Percentiles rank a stretch among this genome's conserved stretches.
Conservation (phyloP, 768 basidiomycete genomes). For the Terana coerulea region DNA sequence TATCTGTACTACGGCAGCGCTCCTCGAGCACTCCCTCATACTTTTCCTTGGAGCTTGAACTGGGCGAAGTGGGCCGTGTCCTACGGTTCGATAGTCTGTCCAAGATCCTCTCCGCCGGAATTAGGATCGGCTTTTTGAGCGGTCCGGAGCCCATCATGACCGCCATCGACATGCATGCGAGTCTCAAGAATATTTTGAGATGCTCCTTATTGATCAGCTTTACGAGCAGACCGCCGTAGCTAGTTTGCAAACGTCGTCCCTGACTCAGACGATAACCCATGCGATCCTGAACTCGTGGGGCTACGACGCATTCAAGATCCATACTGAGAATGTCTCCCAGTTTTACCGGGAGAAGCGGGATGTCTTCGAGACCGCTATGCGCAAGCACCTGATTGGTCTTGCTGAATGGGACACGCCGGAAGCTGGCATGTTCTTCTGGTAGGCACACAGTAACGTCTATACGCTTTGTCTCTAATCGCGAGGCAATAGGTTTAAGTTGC, state of each 20-base stretch:
- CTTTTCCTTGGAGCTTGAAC: slow-evolving; percentile 71
- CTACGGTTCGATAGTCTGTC: slow-evolving; percentile 89
- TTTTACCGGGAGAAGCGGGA: slow-evolving; percentile 77
- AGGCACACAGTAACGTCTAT: slow-evolving; percentile 22
- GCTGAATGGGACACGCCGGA: slow-evolving; percentile 72
- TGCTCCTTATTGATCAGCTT: no score
- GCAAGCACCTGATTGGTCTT: slow-evolving; percentile 69
- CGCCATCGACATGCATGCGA: slow-evolving; percentile 70
- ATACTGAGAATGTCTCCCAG: slow-evolving; percentile 61
- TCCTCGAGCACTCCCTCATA: slow-evolving; percentile 72
- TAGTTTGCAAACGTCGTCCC: slow-evolving; percentile 63
- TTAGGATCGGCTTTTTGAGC: slow-evolving; percentile 78
- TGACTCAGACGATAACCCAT: slow-evolving; percentile 62
- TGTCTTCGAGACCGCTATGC: slow-evolving; percentile 76
- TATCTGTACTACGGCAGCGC: slow-evolving; percentile 71
- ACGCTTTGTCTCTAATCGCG: not conserved
- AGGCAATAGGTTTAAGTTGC: slow-evolving; percentile 76
- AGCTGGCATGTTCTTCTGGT: slow-evolving; percentile 92
- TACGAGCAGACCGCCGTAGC: slow-evolving; percentile 56
- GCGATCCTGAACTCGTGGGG: slow-evolving; percentile 73
- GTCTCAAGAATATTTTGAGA: no score
- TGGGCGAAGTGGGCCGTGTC: slow-evolving; percentile 67
- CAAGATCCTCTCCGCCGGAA: slow-evolving; percentile 76
- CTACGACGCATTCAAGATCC: slow-evolving; percentile 68
- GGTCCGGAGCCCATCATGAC: slow-evolving; percentile 69